These are phyloP conservation scores for Nakaseomyces sp. DNA, from an alignment of 1,139 yeast species.

Conservation along the genomic window DNA sequence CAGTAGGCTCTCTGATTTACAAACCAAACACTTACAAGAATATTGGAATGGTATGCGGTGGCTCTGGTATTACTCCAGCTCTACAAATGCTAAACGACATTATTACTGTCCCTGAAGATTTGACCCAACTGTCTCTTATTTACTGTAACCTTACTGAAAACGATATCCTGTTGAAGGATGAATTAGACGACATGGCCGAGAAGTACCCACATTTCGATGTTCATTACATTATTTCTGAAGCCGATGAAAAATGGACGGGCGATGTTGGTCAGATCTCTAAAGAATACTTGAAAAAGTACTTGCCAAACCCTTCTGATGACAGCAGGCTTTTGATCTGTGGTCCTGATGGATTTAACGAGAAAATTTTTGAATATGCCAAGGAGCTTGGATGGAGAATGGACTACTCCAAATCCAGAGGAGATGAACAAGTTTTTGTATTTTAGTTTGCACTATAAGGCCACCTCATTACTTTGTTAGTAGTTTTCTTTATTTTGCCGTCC, in stretches of 20 bases:
- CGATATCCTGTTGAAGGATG: conserved; percentile 61
- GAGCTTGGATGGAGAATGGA: conserved; percentile 58
- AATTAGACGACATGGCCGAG: conserved; percentile 56
- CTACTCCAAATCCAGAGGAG: conserved; percentile 41
- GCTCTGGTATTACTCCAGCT: conserved; percentile 74
- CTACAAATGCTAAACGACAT: conserved; percentile 52
- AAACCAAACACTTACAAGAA: conserved; percentile 50
- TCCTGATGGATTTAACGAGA: conserved; percentile 60
- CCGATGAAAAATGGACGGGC: conserved; percentile 45
- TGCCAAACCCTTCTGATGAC: conserved; percentile 43
- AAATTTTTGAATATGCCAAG: conserved; percentile 41
- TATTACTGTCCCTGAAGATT: conserved; percentile 58
- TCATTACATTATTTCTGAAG: conserved; percentile 38
- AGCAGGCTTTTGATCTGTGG: conserved; percentile 62
- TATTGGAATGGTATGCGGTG: conserved; percentile 70
- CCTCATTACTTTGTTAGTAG: too few relatives aligned
- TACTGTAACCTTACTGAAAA: conserved; percentile 67
- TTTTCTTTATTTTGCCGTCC: too few relatives aligned
- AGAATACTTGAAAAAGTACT: conserved; percentile 44
- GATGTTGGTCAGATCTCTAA: conserved; percentile 50
- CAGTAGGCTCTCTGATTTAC: conserved; percentile 64
- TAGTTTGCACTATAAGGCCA: conserved; percentile 22
- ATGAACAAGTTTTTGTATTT: conserved; percentile 66
- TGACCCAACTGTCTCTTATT: conserved; percentile 49
- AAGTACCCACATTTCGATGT: conserved; percentile 55